Evolutionary conservation across 1,284 basidiomycete genomes (phyloP), one percentile per base, ranked within the genome.

Genomic region (Malassezia furfur): DNA sequence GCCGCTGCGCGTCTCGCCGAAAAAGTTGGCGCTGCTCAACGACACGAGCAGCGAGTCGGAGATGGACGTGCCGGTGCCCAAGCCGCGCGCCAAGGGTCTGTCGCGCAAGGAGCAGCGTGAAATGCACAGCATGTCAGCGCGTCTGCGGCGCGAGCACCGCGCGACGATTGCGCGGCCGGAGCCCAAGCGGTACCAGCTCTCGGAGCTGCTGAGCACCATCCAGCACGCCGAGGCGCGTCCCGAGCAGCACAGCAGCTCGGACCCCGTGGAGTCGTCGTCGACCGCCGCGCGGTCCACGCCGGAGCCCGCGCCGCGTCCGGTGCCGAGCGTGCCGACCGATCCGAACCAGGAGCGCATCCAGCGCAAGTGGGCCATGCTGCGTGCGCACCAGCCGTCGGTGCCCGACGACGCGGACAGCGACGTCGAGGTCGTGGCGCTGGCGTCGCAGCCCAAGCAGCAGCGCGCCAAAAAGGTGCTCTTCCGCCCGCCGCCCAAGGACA

Each of bases 61-160:
- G 19, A 5, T 43, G 40, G 21, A 43, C 6, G 30, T 43, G 14
- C 40, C 40, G 30, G 10, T 10, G 30, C 30, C 30, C 6, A n/a
- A 40, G 9, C 38, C 14, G 22, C 17, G 14, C 17, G 22, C 9
- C n/a, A 47, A 35, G 11, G 65, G 65, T 5, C 62, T 70, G 14
- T 61, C 48, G 51, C 66, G 66, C 32, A 67, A 70, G 49, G 67
- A 70, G 35, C 34, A 63, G 30, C 66, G 67, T 15, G 59, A 50
- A 47, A 71, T 70, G 69, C 62, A 71, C 49, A 50, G 59, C 5
- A 62, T 66, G 40, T 61, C 66, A 1, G 69, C 69, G 3, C 60
- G 61, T 5, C 54, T 68, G 8, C 64, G 62, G 12, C 65, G 69
- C 48, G 63, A 68, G 38, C 54, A 67, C 22, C 61, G 63, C 32